Percentiles rank a stretch among this genome's conserved stretches.
These are phyloP conservation scores for Peronospora farinosa DNA, from an alignment of 352 stramenopile genomes.

Conservation along the genomic window DNA sequence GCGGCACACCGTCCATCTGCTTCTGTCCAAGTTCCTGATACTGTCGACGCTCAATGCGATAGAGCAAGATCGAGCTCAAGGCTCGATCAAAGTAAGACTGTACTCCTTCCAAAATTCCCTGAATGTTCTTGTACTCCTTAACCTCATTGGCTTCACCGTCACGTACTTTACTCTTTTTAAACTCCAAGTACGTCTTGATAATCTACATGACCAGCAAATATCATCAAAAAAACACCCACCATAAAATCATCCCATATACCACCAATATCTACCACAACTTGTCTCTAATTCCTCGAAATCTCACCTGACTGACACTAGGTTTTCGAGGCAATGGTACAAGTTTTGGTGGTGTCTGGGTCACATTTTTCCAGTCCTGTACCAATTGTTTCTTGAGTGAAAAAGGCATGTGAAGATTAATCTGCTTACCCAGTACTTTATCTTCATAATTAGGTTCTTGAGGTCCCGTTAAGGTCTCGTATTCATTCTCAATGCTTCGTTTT, in stretches of 20 bases:
- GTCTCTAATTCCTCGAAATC: background rate
- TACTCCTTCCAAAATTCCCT: slow-evolving; percentile 79
- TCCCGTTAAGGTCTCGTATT: slow-evolving; percentile 54
- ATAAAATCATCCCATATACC: too few species aligned
- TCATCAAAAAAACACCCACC: too few species aligned
- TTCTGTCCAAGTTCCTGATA: slow-evolving; percentile 73
- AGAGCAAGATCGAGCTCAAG: slow-evolving; percentile 87
- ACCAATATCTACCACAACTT: background rate
- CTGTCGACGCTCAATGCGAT: slow-evolving; percentile 86
- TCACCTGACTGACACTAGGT: slow-evolving; percentile 42
- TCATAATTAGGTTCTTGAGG: slow-evolving; percentile 5
- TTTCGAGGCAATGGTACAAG: slow-evolving; percentile 81
- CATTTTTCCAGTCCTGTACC: slow-evolving; percentile 87
- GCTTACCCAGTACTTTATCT: slow-evolving; percentile 21
- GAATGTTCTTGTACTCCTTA: slow-evolving; percentile 79
- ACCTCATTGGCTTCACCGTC: slow-evolving; percentile 46
- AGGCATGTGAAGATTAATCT: slow-evolving; percentile 76
- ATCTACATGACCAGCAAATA: slow-evolving; percentile 25
- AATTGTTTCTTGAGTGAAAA: slow-evolving; percentile 90
- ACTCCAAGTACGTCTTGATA: slow-evolving; percentile 72
- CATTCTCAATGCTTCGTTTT: slow-evolving; percentile 55
- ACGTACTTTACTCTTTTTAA: slow-evolving; percentile 65
- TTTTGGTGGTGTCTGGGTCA: slow-evolving; percentile 69
- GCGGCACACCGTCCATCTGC: slow-evolving; percentile 40
- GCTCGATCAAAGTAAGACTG: slow-evolving; percentile 87